Base-by-base conservation (phyloP, 306 rosid species). In the Spatholobus suberectus region DNA sequence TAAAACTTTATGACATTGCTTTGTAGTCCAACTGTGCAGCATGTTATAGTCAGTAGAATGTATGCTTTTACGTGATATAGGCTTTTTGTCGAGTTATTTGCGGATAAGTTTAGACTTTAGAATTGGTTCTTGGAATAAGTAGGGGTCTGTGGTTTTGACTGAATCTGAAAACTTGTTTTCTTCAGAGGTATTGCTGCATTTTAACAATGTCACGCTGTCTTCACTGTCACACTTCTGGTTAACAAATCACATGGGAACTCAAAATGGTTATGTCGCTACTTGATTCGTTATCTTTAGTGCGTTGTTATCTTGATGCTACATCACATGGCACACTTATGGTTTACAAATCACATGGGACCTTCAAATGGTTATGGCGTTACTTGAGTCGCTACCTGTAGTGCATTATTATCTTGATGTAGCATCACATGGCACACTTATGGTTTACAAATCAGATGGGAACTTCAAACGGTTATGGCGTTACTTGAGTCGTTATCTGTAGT, bases 101-200 rank as follows among this genome's bases (percentile, higher is more conserved):
- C 12, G n/a, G 78, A 32, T 57, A 5, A 34, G 51, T 54, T 52
- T 37, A 21, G 27, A 59, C 27, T 76, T 58, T 46, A n/a, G 61
- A 51, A 72, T 49, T n/a, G 18, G 63, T 47, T 49, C 8, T 43
- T 58, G 80, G 70, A 49, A 47, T 72, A 17, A 47, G 15, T 57
- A 23, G 7, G 38, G 52, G 4, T 73, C 55, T 72, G 2, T 49
- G 44, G 62, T 69, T 51, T 72, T 49, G 27, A 27, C n/a, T 29
- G 77, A 49, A 72, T 47, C 77, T 47, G 27, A 27, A 49, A 29
- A 27, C 37, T 46, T 72, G 43, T 72, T 72, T 27, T 15, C 41
- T 15, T 17, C 3, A 2, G 41, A 26, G 76, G 27, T 17, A 26
- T 71, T 71, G 41, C 76, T 46, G 18, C 43, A 46, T 71, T 46